These are phyloP conservation scores for Vinca minor DNA, from an alignment of 257 asterid species.

Conservation along the genomic window DNA sequence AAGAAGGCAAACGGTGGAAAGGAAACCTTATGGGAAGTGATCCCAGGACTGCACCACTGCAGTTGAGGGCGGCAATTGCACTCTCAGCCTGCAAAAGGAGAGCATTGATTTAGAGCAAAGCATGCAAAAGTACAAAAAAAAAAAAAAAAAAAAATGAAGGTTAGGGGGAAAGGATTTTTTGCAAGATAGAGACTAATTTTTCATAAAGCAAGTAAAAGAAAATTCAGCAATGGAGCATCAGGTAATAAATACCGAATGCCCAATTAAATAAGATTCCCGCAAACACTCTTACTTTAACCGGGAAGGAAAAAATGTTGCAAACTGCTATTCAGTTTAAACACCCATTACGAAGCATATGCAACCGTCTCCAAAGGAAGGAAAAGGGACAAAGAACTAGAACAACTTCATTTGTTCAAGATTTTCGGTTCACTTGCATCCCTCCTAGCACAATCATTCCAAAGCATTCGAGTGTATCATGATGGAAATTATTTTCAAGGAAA, in stretches of 20 bases:
- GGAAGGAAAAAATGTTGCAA: background rate
- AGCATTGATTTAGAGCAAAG: background rate
- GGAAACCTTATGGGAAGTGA: conserved; percentile 79
- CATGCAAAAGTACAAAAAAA: no score
- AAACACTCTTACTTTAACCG: background rate
- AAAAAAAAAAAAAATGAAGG: no score
- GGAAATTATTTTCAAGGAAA: background rate
- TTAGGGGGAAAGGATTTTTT: no score
- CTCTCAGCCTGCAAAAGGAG: conserved; percentile 76
- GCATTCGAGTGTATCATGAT: background rate
- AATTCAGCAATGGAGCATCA: no score
- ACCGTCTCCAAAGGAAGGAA: background rate
- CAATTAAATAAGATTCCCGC: background rate
- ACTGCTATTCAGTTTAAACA: background rate
- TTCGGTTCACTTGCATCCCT: background rate
- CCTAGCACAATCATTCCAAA: background rate
- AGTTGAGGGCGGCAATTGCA: conserved; percentile 89
- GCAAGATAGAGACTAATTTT: no score
- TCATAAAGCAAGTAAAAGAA: no score
- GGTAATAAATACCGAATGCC: no score
- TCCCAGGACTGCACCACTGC: conserved; percentile 93
- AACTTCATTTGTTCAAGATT: background rate
- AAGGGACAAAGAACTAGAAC: background rate
- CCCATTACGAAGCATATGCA: background rate
- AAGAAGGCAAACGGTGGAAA: background rate